These are phyloP conservation scores for Daldinia concentrica DNA, from an alignment of 495 filamentous ascomycete species.

Conservation along the genomic window DNA sequence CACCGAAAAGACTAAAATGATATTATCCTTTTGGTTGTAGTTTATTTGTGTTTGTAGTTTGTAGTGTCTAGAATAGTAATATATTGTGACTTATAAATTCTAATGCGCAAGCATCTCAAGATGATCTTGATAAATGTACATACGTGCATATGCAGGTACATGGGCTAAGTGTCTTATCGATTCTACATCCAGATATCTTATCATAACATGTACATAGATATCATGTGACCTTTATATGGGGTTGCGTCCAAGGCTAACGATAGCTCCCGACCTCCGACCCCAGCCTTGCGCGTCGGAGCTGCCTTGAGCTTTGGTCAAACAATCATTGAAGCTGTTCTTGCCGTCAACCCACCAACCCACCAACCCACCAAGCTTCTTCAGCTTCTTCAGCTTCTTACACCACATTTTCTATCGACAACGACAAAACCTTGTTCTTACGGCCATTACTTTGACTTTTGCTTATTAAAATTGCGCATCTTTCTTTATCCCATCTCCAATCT, in stretches of 20 bases:
- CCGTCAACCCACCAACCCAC: constrained; percentile 11
- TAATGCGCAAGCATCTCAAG: neutral
- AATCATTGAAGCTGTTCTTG: constrained; percentile 25
- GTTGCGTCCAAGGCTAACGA: constrained; percentile 12
- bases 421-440: neutral
- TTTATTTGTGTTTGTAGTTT: neutral
- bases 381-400: constrained; percentile 25
- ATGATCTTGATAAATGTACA: neutral
- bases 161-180: neutral
- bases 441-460: neutral
- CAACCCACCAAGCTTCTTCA: neutral
- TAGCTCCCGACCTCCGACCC: constrained; percentile 22
- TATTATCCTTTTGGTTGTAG: neutral
- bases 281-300: constrained; percentile 56
- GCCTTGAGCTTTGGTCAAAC: constrained; percentile 57
- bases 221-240: neutral
- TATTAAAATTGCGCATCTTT: neutral
- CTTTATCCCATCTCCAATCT: neutral
- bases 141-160: constrained; percentile 16
- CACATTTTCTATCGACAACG: constrained; percentile 5
- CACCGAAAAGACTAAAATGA: neutral
- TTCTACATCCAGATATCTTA: neutral
- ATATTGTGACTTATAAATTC: neutral
- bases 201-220: neutral
- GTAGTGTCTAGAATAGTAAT: neutral